Base-by-base conservation (phyloP, 768 basidiomycete species). In the Suillus alpinus region DNA sequence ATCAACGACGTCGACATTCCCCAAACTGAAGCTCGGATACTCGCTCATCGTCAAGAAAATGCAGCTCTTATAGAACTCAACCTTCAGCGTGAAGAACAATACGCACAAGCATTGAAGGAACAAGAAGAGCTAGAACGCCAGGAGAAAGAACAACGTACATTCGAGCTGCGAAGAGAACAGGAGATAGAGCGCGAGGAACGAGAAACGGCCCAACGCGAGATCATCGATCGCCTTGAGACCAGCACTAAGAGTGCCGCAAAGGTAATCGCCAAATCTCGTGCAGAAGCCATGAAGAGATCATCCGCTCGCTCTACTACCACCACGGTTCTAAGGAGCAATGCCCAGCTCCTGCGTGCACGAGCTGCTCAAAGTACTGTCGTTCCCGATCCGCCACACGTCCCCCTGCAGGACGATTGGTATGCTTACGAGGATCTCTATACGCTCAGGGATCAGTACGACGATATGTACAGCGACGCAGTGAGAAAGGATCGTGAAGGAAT, bases 1-100 rank as follows among this genome's bases (percentile, higher is more conserved):
- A 94, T 98, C 59, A 89, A 97, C 64, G 91, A 93, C 32, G 83
- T 95, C 49, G 88, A 97, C 61, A 71, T 94, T 23, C 73, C 83
- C 6, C 80, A 86, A 66, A 98, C 95, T 0, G 95, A 98, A 76
- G 85, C 84, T 7, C 86, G 91, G 20, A 91, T 99, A 63, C 82
- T 83, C 2, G 81, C 82, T 46, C 93, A 92, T 73, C 87, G 89
- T 44, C 82, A 81, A 29, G 88, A 92, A 67, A 98, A 98, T 68
- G 89, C 90, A 1, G 83, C 86, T 0, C 77, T 89, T 29, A 98
- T 94, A 56, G 89, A 92, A 63, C 82, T 89, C 55, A 98, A 98
- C 74, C 73, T 86, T 32, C 88, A 91, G 66, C 85, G 91, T 39
- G 91, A 93, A 55, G 90, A 91, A 68, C 84, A 88, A 16, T 91